Conservation (phyloP, 73 alveolate species). For the Paramecium octaurelia region DNA sequence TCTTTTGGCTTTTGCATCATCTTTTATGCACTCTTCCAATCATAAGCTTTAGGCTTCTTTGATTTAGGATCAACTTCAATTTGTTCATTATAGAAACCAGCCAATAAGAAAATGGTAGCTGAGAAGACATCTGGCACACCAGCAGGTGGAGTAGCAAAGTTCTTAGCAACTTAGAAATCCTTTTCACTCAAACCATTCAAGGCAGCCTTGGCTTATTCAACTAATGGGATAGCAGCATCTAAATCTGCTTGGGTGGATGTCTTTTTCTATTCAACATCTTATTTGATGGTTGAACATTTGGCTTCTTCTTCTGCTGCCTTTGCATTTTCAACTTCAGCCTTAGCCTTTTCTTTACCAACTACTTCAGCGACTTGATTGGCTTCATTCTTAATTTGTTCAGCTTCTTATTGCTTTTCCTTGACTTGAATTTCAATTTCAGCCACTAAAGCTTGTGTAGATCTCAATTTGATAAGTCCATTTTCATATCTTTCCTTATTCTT, state of each 20-base stretch:
- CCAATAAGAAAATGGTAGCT: constrained; percentile 55
- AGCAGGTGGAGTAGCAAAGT: constrained; percentile 88
- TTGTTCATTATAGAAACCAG: constrained; percentile 64
- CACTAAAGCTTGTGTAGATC: constrained; percentile 92
- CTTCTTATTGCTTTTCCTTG: constrained; percentile 96
- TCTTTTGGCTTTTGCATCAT: constrained; percentile 83
- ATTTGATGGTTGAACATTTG: constrained; percentile 91
- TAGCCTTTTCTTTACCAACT: constrained; percentile 93
- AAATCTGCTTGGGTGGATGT: constrained; percentile 94
- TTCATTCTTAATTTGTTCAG: constrained; percentile 96
- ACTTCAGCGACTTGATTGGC: constrained; percentile 98
- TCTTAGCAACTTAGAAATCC: constrained; percentile 89
- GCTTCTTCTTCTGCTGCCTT: constrained; percentile 95
- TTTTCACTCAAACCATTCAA: constrained; percentile 85
- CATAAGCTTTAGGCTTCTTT: constrained; percentile 66
- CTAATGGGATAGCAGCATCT: constrained; percentile 94
- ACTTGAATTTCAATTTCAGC: constrained; percentile 96
- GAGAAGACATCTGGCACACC: constrained; percentile 72
- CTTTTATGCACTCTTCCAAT: constrained; percentile 82
- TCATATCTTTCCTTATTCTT: constrained; percentile 87
- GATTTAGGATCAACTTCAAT: constrained; percentile 47
- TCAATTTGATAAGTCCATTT: constrained; percentile 94
- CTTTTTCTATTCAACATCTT: constrained; percentile 92
- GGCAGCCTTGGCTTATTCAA: constrained; percentile 94
- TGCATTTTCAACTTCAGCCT: constrained; percentile 90